These are phyloP conservation scores for Irpex sp. DNA, from an alignment of 1,284 basidiomycete genomes.

Conservation along the genomic window DNA sequence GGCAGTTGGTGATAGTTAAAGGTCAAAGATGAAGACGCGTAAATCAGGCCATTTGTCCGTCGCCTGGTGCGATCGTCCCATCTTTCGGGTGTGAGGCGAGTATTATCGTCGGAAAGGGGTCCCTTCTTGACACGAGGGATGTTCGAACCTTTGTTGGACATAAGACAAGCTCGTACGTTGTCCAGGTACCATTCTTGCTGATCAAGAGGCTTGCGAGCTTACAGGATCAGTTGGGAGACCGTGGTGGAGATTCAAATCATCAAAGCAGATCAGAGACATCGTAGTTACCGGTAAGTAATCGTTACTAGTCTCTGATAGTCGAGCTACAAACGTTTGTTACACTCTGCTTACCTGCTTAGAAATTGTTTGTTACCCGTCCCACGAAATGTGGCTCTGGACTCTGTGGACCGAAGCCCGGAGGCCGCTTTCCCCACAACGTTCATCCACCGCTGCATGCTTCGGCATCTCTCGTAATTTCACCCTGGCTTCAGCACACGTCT, in stretches of 20 bases:
- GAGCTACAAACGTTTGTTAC: not conserved
- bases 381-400: not conserved
- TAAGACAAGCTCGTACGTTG: not conserved
- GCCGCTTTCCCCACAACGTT: not conserved
- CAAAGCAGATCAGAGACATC: not conserved
- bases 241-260: not conserved
- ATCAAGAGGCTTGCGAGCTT: not conserved
- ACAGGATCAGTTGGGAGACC: not conserved
- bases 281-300: not conserved
- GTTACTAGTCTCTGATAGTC: not conserved
- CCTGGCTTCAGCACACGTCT: not conserved
- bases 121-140: not conserved
- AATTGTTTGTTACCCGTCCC: not conserved
- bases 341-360: not conserved
- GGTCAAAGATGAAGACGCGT: not conserved
- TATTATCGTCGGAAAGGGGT: not conserved
- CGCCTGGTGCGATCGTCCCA: not conserved
- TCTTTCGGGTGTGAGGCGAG: not conserved
- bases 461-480: not conserved
- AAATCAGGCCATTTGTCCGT: not conserved
- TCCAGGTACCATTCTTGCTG: not conserved
- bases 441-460: not conserved
- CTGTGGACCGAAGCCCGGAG: not conserved
- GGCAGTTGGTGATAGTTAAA: not conserved
- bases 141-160: not conserved